These are phyloP conservation scores for Microdochium paspali DNA, from an alignment of 2,329 filamentous ascomycete species.

Conservation along the genomic window DNA sequence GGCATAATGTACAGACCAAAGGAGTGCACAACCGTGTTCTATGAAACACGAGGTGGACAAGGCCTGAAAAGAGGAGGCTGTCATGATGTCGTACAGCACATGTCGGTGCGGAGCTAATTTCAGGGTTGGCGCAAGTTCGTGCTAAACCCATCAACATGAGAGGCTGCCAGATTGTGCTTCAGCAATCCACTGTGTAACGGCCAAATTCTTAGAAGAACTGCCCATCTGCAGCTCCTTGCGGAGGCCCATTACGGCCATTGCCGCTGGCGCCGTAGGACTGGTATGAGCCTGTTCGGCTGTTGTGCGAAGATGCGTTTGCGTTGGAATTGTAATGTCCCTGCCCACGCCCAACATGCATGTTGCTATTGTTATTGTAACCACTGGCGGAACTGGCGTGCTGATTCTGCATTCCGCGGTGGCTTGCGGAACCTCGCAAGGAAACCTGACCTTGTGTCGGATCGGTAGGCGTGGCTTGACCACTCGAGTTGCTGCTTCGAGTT, in stretches of 20 bases:
- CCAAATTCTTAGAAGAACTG: conserved; percentile 17
- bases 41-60: not conserved
- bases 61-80: not conserved
- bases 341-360: conserved; percentile 19
- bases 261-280: conserved; percentile 15
- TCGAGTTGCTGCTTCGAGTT: conserved; percentile 27
- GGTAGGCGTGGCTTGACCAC: conserved; percentile 40
- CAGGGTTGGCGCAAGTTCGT: too few species aligned
- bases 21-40: conserved; percentile 1
- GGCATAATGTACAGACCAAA: conserved; percentile 20
- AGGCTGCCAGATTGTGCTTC: too few species aligned
- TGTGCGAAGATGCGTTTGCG: conserved; percentile 15
- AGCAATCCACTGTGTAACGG: too few species aligned
- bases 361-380: conserved; percentile 21
- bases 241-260: conserved; percentile 5
- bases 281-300: conserved; percentile 16
- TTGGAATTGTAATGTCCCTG: conserved; percentile 20
- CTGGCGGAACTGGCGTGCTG: conserved; percentile 24
- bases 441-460: conserved; percentile 47
- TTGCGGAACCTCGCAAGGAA: conserved; percentile 29
- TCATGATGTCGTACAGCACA: conserved; percentile 11
- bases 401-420: conserved; percentile 32
- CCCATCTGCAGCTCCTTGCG: conserved; percentile 8
- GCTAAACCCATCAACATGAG: too few species aligned
- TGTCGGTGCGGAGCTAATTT: too few species aligned